Percentiles rank a stretch among this genome's conserved stretches.
phyloP scores from a whole-genome alignment of 352 stramenopile species.

The Phytopythium chamaehyphon region DNA sequence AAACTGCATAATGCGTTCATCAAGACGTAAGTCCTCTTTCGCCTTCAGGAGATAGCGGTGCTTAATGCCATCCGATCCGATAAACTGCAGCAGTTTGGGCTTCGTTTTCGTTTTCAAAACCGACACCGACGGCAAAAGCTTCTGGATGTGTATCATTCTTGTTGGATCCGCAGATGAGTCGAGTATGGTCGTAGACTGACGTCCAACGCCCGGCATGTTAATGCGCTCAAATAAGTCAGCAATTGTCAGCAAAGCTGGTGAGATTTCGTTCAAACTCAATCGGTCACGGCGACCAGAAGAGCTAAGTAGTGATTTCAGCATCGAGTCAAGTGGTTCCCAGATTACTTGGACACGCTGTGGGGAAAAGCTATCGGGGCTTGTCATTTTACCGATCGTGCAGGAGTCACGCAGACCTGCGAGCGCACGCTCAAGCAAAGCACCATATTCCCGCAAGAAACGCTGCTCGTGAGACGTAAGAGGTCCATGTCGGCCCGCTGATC shows the following conservation, averaged over 20 bases:
- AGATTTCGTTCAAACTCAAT: slow-evolving; percentile 68
- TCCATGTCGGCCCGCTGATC: slow-evolving; percentile 15
- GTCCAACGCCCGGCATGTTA: slow-evolving; percentile 51
- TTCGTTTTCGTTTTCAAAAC: slow-evolving; percentile 83
- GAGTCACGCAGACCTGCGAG: slow-evolving; percentile 11
- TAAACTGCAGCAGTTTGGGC: slow-evolving; percentile 78
- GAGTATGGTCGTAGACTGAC: slow-evolving; percentile 9
- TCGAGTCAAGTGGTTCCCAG: slow-evolving; percentile 74
- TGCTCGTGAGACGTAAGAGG: slow-evolving; percentile 66
- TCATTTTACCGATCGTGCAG: not conserved
- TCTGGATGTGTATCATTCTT: slow-evolving; percentile 14
- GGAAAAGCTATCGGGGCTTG: not conserved
- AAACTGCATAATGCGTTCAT: slow-evolving; percentile 91
- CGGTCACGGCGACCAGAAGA: slow-evolving; percentile 39
- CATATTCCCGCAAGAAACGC: slow-evolving; percentile 66
- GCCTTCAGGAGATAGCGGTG: slow-evolving; percentile 87
- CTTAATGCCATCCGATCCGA: slow-evolving; percentile 63
- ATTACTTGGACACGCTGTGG: slow-evolving; percentile 17
- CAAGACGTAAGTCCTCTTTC: slow-evolving; percentile 83
- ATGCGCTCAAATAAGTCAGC: slow-evolving; percentile 30
- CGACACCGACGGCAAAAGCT: slow-evolving; percentile 20
- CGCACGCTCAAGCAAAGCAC: slow-evolving; percentile 38
- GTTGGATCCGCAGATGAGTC: too few species aligned
- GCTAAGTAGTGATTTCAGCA: slow-evolving; percentile 57
- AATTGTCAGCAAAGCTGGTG: slow-evolving; percentile 47